Base-by-base conservation (phyloP, 768 basidiomycete species). In the Suillus placidus region DNA sequence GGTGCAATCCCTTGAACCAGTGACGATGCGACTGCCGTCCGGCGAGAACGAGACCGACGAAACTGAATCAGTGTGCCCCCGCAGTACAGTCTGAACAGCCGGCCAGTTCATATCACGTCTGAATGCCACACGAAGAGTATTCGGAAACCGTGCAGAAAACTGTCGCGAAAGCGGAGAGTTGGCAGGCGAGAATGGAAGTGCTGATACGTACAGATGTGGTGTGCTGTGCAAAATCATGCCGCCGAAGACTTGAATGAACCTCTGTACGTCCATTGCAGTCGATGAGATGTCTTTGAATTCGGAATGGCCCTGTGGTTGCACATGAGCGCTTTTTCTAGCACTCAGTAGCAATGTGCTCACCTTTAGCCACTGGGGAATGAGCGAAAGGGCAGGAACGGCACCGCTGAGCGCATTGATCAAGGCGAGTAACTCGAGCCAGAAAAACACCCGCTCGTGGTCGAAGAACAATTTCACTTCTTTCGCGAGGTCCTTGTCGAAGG, bases 121-220 rank as follows among this genome's bases (percentile, higher is more conserved):
- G n/a, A n/a, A n/a, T n/a, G n/a, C n/a, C n/a, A n/a, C n/a, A n/a
- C n/a, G n/a, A n/a, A n/a, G n/a, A n/a, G n/a, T n/a, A n/a, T n/a
- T n/a, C n/a, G n/a, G n/a, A n/a, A n/a, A n/a, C n/a, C n/a, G n/a
- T n/a, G n/a, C n/a, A n/a, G n/a, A n/a, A n/a, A n/a, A n/a, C n/a
- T n/a, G n/a, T n/a, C n/a, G n/a, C n/a, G n/a, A n/a, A n/a, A n/a
- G 43, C 20, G 9, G 20, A 43, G 43, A 43, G 20, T 43, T 20
- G 9, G 43, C 43, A 43, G 20, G 43, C 20, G 9, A 43, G 60
- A 75, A 72, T 57, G 72, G 70, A 12, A 75, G 52, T 2, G 68
- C 73, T 42, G 72, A 74, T 14, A 73, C 49, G 55, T 74, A 74
- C 10, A 74, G 67, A 56, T 73, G 73, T 9, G 72, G 73, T 1